Conservation (phyloP, 2,329 filamentous ascomycete genomes). For the Dactylellina leptospora region DNA sequence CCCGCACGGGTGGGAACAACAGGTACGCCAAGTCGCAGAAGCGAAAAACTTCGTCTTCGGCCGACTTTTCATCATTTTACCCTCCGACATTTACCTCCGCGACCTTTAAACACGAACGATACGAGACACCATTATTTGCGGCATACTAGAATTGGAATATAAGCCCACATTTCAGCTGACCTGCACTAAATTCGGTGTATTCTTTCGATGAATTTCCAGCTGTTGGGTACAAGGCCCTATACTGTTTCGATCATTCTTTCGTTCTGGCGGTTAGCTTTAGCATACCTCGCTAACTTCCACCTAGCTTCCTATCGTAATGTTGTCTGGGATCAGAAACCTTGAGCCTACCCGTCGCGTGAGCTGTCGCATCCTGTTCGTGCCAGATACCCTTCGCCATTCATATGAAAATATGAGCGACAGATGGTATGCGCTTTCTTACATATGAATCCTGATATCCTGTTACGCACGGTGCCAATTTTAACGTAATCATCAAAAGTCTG, state of each 20-base stretch:
- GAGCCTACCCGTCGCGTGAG: constrained; percentile 18
- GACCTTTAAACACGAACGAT: constrained; percentile 13
- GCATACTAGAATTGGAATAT: no score
- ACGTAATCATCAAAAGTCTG: constrained; percentile 24
- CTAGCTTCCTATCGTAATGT: not conserved
- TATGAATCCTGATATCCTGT: constrained; percentile 21
- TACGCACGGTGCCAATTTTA: constrained; percentile 9
- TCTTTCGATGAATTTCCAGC: not conserved
- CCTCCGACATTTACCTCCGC: constrained; percentile 1
- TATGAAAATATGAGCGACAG: not conserved
- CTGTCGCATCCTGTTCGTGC: not conserved
- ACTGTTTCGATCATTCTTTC: constrained; percentile 4
- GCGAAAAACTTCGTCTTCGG: constrained; percentile 6
- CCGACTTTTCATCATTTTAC: not conserved
- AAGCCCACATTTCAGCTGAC: constrained; percentile 7
- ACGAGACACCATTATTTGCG: not conserved
- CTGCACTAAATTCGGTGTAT: not conserved
- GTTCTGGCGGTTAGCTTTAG: constrained; percentile 41
- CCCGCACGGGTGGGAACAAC: not conserved
- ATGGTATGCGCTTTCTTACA: constrained; percentile 11
- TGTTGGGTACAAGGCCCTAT: not conserved
- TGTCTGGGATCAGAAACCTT: constrained; percentile 13
- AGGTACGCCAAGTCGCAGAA: not conserved
- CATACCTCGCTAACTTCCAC: constrained; percentile 5
- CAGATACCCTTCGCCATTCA: constrained; percentile 3